A percentile compares a stretch with the other conserved stretches of the same genome.
These are phyloP conservation scores for Eimeria sp. DNA, from an alignment of 169 alveolate genomes.

Conservation along the genomic window DNA sequence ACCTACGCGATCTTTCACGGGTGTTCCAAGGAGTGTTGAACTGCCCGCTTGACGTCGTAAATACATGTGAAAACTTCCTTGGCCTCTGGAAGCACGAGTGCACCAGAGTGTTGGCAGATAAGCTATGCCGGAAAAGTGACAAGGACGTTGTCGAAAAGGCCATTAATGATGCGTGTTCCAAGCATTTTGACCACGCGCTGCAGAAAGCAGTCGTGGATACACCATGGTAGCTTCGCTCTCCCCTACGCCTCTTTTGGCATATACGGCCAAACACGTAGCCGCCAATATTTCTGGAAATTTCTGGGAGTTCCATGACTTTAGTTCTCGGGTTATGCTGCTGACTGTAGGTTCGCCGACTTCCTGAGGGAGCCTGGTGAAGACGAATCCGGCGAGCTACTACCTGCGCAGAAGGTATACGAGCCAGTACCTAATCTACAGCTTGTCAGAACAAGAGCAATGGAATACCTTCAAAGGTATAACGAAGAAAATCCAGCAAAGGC, in stretches of 20 bases:
- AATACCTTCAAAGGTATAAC: conserved; percentile 94
- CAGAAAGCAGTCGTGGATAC: conserved; percentile 49
- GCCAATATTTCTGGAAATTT: background rate
- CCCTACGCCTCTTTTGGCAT: conserved; percentile 91
- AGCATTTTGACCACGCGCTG: conserved; percentile 91
- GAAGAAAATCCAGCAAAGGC: conserved; percentile 95
- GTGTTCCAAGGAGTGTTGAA: conserved; percentile 96
- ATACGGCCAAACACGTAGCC: conserved; percentile 86
- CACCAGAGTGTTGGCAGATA: conserved; percentile 97
- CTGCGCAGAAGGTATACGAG: conserved; percentile 92
- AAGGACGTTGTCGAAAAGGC: conserved; percentile 90
- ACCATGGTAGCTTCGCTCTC: conserved; percentile 81
- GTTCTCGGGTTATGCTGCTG: conserved; percentile 25
- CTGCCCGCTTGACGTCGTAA: conserved; percentile 88
- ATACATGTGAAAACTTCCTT: conserved; percentile 85
- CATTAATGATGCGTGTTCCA: conserved; percentile 88
- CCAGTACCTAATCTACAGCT: conserved; percentile 81
- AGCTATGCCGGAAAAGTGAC: conserved; percentile 95
- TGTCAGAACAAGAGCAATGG: conserved; percentile 91
- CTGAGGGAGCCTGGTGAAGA: conserved; percentile 90
- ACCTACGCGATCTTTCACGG: conserved; percentile 98
- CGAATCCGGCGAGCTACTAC: conserved; percentile 91
- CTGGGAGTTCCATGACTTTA: background rate
- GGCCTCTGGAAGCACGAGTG: conserved; percentile 98
- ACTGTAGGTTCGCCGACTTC: conserved; percentile 90